Conservation (phyloP, 2,329 filamentous ascomycete species). For the Sporothrix brunneoviolacea region DNA sequence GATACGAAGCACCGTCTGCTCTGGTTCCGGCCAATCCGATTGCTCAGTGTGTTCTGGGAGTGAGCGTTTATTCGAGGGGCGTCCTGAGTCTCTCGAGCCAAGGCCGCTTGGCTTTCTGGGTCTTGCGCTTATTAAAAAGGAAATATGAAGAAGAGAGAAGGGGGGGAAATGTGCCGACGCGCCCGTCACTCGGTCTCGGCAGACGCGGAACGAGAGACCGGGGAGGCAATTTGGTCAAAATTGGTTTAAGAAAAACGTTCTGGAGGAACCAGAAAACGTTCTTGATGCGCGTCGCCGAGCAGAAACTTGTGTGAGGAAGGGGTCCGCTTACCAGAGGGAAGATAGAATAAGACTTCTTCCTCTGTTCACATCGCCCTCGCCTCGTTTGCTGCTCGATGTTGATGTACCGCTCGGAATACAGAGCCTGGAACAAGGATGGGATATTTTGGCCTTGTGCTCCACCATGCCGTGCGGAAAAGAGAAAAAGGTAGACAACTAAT, state of each 20-base stretch:
- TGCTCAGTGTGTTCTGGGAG: no score
- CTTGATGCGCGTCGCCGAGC: not conserved
- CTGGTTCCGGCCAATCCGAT: constrained; percentile 2
- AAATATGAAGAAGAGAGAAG: not conserved
- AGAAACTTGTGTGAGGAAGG: not conserved
- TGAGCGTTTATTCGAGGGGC: no score
- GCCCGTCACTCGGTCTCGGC: constrained; percentile 3
- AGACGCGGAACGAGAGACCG: not conserved
- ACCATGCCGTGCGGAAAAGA: constrained; percentile 59
- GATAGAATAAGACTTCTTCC: not conserved
- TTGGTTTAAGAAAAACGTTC: not conserved
- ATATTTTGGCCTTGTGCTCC: constrained; percentile 63
- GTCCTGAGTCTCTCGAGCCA: no score
- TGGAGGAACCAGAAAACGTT: not conserved
- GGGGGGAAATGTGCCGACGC: constrained; percentile 9
- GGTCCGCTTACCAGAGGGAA: not conserved
- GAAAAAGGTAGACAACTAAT: not conserved
- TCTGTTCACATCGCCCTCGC: not conserved
- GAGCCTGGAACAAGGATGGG: constrained; percentile 62
- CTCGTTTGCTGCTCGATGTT: constrained; percentile 16
- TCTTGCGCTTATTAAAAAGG: no score
- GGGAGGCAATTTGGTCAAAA: constrained; percentile 11
- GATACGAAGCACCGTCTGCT: not conserved
- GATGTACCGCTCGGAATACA: constrained; percentile 70
- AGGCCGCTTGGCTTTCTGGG: no score